Conservation (phyloP, 2,329 filamentous ascomycete species). For the Beauveria rudraprayagi region DNA sequence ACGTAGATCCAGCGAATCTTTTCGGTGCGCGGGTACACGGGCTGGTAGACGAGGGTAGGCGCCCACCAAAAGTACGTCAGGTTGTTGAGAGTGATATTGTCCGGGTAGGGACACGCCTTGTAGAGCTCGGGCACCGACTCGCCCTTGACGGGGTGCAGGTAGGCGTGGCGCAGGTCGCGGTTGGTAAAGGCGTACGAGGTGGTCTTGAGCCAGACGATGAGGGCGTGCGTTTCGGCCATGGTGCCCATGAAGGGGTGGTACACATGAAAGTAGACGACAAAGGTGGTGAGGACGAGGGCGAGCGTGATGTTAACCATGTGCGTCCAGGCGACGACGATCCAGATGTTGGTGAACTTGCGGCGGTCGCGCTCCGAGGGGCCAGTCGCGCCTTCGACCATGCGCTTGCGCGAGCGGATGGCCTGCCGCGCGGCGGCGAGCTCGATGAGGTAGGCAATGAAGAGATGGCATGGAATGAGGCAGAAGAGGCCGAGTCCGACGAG, state of each 20-base stretch:
- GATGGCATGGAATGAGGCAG: constrained; percentile 79
- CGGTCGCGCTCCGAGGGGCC: constrained; percentile 49
- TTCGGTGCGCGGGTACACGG: constrained; percentile 80
- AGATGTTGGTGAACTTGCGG: constrained; percentile 63
- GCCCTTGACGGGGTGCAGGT: constrained; percentile 64
- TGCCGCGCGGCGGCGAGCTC: constrained; percentile 76
- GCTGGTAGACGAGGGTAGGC: constrained; percentile 92
- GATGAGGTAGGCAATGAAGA: constrained; percentile 84
- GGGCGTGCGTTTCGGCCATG: constrained; percentile 79
- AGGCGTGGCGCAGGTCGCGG: constrained; percentile 84
- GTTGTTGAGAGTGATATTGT: constrained; percentile 83
- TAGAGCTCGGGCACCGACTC: constrained; percentile 77
- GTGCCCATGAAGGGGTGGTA: constrained; percentile 92
- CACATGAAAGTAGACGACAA: constrained; percentile 82
- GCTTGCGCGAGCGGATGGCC: constrained; percentile 60
- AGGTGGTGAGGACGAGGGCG: constrained; percentile 72
- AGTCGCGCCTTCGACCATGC: constrained; percentile 39
- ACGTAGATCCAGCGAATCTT: constrained; percentile 84
- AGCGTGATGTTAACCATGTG: constrained; percentile 79
- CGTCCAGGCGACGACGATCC: constrained; percentile 70
- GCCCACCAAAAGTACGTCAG: constrained; percentile 97
- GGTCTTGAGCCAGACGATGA: constrained; percentile 94
- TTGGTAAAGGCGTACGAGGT: constrained; percentile 96
- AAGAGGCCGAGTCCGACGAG: constrained; percentile 71
- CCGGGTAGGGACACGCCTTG: constrained; percentile 73